phyloP scores from a whole-genome alignment of 2,329 filamentous ascomycete species.

The Cladosporium sp. region DNA sequence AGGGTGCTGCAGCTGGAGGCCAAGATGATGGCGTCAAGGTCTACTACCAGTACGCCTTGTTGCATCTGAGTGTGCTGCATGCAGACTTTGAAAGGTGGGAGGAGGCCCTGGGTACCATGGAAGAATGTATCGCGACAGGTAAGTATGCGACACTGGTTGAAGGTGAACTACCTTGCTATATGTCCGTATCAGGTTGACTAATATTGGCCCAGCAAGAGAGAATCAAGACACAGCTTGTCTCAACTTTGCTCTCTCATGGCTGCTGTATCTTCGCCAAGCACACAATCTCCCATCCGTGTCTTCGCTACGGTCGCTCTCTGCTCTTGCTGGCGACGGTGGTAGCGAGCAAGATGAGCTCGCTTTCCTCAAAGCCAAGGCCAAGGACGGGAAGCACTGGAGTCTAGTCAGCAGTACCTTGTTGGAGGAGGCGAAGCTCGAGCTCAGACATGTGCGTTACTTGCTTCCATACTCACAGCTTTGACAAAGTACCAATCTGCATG shows the following conservation, averaged over 20 bases:
- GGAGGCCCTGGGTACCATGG: constrained; percentile 90
- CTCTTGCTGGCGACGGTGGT: constrained; percentile 29
- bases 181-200: constrained; percentile 10
- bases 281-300: constrained; percentile 59
- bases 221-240: constrained; percentile 89
- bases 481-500: neutral
- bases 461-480: neutral
- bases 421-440: constrained; percentile 76
- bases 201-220: constrained; percentile 63
- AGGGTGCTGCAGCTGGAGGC: constrained; percentile 24
- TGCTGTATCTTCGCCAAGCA: constrained; percentile 88
- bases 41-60: constrained; percentile 91
- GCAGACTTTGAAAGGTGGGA: constrained; percentile 90
- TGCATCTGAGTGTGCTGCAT: constrained; percentile 91
- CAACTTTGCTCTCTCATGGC: constrained; percentile 94
- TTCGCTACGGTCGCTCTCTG: constrained; percentile 26
- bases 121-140: constrained; percentile 85
- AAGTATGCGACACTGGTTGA: constrained; percentile 2
- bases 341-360: constrained; percentile 73
- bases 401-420: constrained; percentile 80
- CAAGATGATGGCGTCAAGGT: constrained; percentile 59
- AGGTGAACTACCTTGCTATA: neutral
- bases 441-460: constrained; percentile 3
- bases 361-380: constrained; percentile 83
- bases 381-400: constrained; percentile 81